These are phyloP conservation scores for Neurospora sp. DNA, from an alignment of 495 filamentous ascomycete species.

Conservation along the genomic window DNA sequence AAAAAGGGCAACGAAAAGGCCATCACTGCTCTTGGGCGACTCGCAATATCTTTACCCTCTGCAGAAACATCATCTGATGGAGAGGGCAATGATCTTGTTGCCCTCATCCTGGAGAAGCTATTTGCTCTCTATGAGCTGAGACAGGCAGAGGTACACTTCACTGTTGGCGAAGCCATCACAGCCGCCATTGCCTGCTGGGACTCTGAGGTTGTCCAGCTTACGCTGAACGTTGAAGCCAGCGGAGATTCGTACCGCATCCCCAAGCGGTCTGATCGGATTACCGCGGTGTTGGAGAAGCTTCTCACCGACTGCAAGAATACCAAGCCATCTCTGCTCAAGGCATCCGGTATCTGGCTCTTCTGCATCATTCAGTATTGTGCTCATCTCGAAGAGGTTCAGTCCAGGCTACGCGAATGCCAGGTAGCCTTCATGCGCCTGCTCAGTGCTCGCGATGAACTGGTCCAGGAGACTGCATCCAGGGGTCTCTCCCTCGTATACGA, in stretches of 20 bases:
- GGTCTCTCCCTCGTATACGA: slow-evolving; percentile 87
- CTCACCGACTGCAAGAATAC: slow-evolving; percentile 65
- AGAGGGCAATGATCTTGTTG: slow-evolving; percentile 19
- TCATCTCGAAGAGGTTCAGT: slow-evolving; percentile 58
- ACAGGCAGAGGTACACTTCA: slow-evolving; percentile 77
- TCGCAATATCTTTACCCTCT: slow-evolving; percentile 42
- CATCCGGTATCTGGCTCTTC: slow-evolving; percentile 86
- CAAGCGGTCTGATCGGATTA: slow-evolving; percentile 40
- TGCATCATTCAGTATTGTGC: slow-evolving; percentile 90
- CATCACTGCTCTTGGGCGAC: slow-evolving; percentile 62
- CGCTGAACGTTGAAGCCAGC: slow-evolving; percentile 33
- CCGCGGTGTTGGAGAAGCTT: slow-evolving; percentile 52
- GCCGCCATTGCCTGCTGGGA: slow-evolving; percentile 72
- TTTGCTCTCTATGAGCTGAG: slow-evolving; percentile 71
- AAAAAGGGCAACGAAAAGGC: slow-evolving; percentile 73
- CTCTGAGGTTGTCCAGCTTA: slow-evolving; percentile 40
- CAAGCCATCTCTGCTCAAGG: slow-evolving; percentile 80
- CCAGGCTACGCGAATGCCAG: slow-evolving; percentile 67
- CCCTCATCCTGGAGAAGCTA: slow-evolving; percentile 48
- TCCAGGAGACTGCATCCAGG: slow-evolving; percentile 89
- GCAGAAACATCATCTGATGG: slow-evolving; percentile 4
- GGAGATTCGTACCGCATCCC: slow-evolving; percentile 19
- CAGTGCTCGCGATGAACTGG: slow-evolving; percentile 78
- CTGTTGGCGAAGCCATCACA: slow-evolving; percentile 76
- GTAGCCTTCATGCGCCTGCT: slow-evolving; percentile 80